Evolutionary conservation across 1,284 basidiomycete species (phyloP).

Genomic region (Thecaphora frezii): DNA sequence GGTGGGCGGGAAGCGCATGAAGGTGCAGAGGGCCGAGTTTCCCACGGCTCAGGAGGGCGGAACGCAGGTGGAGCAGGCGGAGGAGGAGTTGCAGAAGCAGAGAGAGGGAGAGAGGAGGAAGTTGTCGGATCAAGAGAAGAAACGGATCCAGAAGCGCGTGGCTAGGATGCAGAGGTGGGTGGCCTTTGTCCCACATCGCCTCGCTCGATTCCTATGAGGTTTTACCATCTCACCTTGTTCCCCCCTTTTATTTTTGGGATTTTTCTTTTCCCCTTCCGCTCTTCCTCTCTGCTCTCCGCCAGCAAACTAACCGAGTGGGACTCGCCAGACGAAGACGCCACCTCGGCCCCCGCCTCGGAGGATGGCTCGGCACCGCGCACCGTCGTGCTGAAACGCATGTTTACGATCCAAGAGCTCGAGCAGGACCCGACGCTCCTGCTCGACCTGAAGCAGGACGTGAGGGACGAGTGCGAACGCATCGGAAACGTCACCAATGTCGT

Average conservation of each 20-base stretch:
- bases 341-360: neutral
- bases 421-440: slow-evolving; percentile 83
- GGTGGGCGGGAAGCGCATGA: slow-evolving; percentile 69
- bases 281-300: neutral
- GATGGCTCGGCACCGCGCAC: slow-evolving; percentile 5
- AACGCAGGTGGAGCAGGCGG: slow-evolving; percentile 1
- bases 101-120: slow-evolving; percentile 12
- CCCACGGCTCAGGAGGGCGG: slow-evolving; percentile 3
- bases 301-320: slow-evolving; percentile 56
- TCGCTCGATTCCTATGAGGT: slow-evolving; percentile 60
- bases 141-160: slow-evolving; percentile 38
- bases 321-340: slow-evolving; percentile 28
- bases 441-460: slow-evolving; percentile 92
- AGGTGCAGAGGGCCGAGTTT: slow-evolving; percentile 82
- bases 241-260: neutral
- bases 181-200: slow-evolving; percentile 1
- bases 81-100: slow-evolving; percentile 10
- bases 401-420: slow-evolving; percentile 81
- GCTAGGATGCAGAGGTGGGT: slow-evolving; percentile 36
- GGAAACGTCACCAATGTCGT: slow-evolving; percentile 96
- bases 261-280: too few relatives aligned
- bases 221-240: too few relatives aligned
- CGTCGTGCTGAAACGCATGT: slow-evolving; percentile 71
- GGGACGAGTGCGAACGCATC: slow-evolving; percentile 82
- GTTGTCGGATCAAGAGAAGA: slow-evolving; percentile 31